Evolutionary conservation across 148 eudicot species (phyloP).

Genomic region (Fallopia convolvulus): DNA sequence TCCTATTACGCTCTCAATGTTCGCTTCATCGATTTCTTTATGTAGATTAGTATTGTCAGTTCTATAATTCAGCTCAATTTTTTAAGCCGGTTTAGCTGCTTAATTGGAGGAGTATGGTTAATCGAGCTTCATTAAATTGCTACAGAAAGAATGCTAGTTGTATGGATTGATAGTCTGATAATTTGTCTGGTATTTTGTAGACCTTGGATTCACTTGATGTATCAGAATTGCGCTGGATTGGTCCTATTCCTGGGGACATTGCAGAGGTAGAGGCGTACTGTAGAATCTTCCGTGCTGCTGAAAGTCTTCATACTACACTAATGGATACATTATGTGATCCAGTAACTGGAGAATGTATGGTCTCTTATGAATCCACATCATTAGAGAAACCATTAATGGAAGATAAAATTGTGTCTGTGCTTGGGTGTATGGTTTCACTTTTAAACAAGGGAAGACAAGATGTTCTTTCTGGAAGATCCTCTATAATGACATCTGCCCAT

Average conservation of each 20-base stretch:
- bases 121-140: neutral
- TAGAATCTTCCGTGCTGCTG: conserved; percentile 90
- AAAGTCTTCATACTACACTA: conserved; percentile 61
- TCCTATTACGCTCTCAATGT: neutral
- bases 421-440: conserved; percentile 95
- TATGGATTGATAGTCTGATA: neutral
- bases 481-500: conserved; percentile 38
- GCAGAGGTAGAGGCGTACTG: conserved; percentile 99
- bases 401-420: conserved; percentile 81
- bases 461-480: conserved; percentile 79
- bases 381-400: conserved; percentile 61
- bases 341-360: conserved; percentile 79
- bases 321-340: conserved; percentile 92
- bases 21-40: neutral
- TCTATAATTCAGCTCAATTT: neutral
- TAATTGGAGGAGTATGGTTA: neutral
- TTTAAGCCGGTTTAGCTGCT: neutral
- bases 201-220: conserved; percentile 47
- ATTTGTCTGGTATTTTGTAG: conserved; percentile 29
- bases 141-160: neutral
- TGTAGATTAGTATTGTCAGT: neutral
- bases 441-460: conserved; percentile 84
- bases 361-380: conserved; percentile 61
- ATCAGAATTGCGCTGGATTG: conserved; percentile 62
- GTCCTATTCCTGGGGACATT: conserved; percentile 96